Conservation (phyloP, 176 grass and related monocot species). For the Puccinellia tenuiflora region DNA sequence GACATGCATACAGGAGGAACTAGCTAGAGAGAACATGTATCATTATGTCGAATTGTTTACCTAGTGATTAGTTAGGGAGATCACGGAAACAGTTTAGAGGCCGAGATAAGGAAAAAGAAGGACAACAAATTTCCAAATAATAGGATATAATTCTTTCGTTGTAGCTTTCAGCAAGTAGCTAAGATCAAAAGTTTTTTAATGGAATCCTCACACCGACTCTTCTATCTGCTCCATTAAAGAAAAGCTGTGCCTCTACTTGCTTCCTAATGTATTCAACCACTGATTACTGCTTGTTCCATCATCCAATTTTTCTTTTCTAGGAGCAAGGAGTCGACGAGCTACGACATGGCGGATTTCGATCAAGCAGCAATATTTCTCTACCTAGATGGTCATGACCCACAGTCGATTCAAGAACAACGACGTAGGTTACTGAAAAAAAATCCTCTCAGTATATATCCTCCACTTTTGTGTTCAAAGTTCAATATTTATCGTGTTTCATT, state of each 20-base stretch:
- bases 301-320: conserved; percentile 37
- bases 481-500: neutral
- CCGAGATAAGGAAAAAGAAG: conserved; percentile 27
- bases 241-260: conserved; percentile 23
- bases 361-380: conserved; percentile 57
- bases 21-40: neutral
- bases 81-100: conserved; percentile 32
- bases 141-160: conserved; percentile 39
- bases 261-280: conserved; percentile 9
- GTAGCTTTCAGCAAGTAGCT: conserved; percentile 48
- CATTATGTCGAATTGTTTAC: conserved; percentile 27
- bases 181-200: conserved; percentile 28
- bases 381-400: conserved; percentile 53
- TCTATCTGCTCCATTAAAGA: conserved; percentile 49
- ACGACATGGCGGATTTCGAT: conserved; percentile 71
- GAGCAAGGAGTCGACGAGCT: conserved; percentile 53
- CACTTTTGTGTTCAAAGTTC: neutral
- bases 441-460: neutral
- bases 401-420: conserved; percentile 51
- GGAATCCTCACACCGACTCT: conserved; percentile 42
- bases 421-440: conserved; percentile 27
- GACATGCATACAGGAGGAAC: neutral
- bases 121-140: conserved; percentile 14
- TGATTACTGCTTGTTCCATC: conserved; percentile 25
- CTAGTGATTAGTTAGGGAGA: conserved; percentile 49